Conservation (phyloP, 2,329 filamentous ascomycete genomes). For the Verticillium longisporum region DNA sequence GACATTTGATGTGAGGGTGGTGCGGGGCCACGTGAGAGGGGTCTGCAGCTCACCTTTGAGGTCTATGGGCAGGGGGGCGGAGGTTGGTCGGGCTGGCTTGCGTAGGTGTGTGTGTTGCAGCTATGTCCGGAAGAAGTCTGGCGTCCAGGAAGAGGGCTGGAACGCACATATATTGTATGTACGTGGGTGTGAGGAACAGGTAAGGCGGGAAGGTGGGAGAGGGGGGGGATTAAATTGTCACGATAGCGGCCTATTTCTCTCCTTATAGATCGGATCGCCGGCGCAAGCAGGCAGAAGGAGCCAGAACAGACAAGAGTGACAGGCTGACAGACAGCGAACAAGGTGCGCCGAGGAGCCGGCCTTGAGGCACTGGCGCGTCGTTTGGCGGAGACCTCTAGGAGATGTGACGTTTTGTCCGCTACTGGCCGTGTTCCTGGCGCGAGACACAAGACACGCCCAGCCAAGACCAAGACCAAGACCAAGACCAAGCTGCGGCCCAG, state of each 20-base stretch:
- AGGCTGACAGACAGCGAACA: not conserved
- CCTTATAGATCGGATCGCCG: slow-evolving; percentile 15
- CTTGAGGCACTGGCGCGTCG: not conserved
- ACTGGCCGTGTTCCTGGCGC: not conserved
- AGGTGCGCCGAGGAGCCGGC: too few relatives aligned
- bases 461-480: not conserved
- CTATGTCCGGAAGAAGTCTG: not conserved
- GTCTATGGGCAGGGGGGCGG: not conserved
- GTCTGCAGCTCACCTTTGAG: not conserved
- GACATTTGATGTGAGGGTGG: not conserved
- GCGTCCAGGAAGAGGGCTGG: not conserved
- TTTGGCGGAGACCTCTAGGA: not conserved
- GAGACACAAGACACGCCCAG: not conserved
- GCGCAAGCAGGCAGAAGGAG: too few relatives aligned
- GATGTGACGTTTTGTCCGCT: not conserved
- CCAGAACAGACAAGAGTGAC: too few relatives aligned
- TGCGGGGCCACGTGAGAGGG: slow-evolving; percentile 3
- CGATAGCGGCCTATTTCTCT: not conserved
- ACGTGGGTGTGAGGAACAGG: not conserved
- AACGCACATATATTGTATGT: not conserved
- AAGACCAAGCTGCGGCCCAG: not conserved
- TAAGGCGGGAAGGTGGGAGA: not conserved
- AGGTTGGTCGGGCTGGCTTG: not conserved
- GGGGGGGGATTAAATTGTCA: not conserved
- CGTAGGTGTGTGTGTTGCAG: not conserved